phyloP scores from a whole-genome alignment of 2,329 filamentous ascomycete species.

The Escovopsis sp. region DNA sequence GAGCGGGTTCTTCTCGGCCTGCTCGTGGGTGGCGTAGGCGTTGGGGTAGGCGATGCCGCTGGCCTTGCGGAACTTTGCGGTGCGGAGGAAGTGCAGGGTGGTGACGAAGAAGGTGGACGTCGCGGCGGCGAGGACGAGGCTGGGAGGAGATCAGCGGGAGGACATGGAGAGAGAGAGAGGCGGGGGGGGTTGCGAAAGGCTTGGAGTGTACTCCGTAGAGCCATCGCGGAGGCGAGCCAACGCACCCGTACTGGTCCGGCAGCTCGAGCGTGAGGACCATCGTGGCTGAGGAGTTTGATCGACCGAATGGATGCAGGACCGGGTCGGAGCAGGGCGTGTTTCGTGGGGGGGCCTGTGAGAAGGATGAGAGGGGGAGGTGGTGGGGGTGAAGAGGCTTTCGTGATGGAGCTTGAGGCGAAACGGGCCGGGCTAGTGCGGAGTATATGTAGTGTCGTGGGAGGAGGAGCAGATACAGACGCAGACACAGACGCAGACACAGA shows the following conservation, averaged over 20 bases:
- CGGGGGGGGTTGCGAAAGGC: not conserved
- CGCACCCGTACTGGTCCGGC: constrained; percentile 36
- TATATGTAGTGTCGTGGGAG: too few species aligned
- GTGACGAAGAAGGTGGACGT: constrained; percentile 43
- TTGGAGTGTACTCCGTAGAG: not conserved
- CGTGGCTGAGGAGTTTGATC: constrained; percentile 7
- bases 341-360: too few species aligned
- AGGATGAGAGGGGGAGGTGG: too few species aligned
- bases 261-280: constrained; percentile 30
- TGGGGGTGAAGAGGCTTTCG: too few species aligned
- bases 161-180: not conserved
- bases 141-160: constrained; percentile 13
- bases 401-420: too few species aligned
- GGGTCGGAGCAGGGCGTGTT: not conserved
- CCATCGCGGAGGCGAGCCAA: constrained; percentile 2
- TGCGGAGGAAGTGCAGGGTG: constrained; percentile 33
- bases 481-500: too few species aligned
- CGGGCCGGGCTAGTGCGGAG: too few species aligned
- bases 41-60: constrained; percentile 41
- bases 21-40: constrained; percentile 38
- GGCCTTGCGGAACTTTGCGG: constrained; percentile 32
- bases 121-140: constrained; percentile 46
- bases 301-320: not conserved
- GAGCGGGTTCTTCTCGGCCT: constrained; percentile 36
- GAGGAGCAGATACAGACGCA: too few species aligned